Conservation (phyloP, 73 alveolate species). For the Effrenium voratum region DNA sequence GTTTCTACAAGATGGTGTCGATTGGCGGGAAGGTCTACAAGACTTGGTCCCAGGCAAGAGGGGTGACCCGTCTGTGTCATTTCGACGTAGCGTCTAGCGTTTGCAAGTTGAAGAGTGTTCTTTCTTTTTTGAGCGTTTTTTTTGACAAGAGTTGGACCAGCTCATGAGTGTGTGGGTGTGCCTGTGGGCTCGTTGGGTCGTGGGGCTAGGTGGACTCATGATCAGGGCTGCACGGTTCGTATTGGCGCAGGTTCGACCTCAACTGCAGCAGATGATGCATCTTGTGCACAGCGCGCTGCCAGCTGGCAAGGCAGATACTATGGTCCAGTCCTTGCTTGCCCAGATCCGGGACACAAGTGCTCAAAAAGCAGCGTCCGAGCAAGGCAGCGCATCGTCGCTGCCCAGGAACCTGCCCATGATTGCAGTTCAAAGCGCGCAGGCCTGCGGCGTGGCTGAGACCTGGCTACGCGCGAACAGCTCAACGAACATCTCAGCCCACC, state of each 20-base stretch:
- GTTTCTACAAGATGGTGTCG: background rate
- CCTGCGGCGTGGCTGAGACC: background rate
- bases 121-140: background rate
- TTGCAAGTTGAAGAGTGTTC: background rate
- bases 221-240: background rate
- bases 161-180: background rate
- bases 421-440: background rate
- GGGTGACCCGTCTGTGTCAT: background rate
- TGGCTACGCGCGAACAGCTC: background rate
- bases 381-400: too few relatives aligned
- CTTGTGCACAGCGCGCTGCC: background rate
- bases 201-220: background rate
- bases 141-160: background rate
- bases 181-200: background rate
- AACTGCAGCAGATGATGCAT: background rate
- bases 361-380: background rate
- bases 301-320: background rate
- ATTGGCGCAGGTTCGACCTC: background rate
- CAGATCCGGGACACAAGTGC: background rate
- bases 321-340: background rate
- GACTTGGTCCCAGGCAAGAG: constrained; percentile 6
- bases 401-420: background rate
- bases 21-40: background rate
- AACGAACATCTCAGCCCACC: background rate
- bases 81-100: background rate